These are phyloP conservation scores for Lipomyces lipofer DNA, from an alignment of 805 yeast species.

Conservation along the genomic window DNA sequence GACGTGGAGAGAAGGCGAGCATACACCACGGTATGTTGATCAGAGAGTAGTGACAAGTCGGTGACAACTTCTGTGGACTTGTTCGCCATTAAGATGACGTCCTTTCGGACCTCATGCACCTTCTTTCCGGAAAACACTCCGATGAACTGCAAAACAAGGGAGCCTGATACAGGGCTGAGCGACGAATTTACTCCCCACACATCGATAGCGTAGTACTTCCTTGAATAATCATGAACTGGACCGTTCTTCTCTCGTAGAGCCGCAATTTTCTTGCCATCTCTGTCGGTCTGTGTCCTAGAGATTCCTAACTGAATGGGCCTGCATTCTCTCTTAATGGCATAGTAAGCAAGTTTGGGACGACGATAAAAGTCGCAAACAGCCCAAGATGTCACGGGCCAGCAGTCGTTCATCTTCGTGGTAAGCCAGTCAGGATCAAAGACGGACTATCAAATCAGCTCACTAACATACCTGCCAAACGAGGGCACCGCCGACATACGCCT, in stretches of 20 bases:
- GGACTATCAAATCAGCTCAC: no score
- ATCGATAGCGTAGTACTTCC: constrained; percentile 39
- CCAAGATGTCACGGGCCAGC: constrained; percentile 58
- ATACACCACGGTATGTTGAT: constrained; percentile 25
- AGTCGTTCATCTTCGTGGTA: constrained; percentile 43
- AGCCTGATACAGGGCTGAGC: constrained; percentile 32
- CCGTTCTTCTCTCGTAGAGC: neutral
- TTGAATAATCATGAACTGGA: constrained; percentile 38
- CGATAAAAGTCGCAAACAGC: constrained; percentile 47
- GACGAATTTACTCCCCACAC: constrained; percentile 47
- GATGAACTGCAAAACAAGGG: constrained; percentile 38
- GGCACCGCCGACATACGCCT: constrained; percentile 48
- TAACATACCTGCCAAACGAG: constrained; percentile 51
- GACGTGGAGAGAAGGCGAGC: constrained; percentile 27
- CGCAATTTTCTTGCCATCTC: constrained; percentile 10
- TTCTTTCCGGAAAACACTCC: constrained; percentile 42
- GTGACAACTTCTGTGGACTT: constrained; percentile 40
- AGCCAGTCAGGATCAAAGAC: no score
- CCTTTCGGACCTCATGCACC: neutral
- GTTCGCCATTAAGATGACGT: constrained; percentile 34
- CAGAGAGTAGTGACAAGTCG: constrained; percentile 21
- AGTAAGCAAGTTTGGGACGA: constrained; percentile 51
- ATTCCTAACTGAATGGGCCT: constrained; percentile 42
- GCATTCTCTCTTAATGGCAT: constrained; percentile 49
- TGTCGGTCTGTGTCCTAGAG: constrained; percentile 36